phyloP scores from a whole-genome alignment of 345 rosid species.

The Populus simonii region DNA sequence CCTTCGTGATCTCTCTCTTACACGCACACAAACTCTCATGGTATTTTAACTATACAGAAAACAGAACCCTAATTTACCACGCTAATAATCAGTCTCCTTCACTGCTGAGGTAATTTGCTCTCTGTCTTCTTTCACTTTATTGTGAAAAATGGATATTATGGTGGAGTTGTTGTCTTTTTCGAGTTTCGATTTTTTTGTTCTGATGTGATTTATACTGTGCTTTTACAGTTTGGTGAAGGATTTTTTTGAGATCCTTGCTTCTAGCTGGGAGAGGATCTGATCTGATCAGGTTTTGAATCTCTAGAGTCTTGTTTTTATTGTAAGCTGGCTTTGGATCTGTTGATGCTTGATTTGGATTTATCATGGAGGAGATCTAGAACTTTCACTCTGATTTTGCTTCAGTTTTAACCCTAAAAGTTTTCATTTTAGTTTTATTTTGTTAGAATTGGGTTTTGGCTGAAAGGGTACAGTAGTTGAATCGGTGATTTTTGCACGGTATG shows the following conservation, averaged over 20 bases:
- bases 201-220: not conserved
- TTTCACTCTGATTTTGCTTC: not conserved
- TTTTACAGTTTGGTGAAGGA: constrained; percentile 17
- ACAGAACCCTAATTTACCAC: not conserved
- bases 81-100: not conserved
- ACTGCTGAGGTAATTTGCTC: constrained; percentile 17
- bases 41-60: not conserved
- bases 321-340: constrained; percentile 17
- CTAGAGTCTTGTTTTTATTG: not conserved
- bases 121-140: not conserved
- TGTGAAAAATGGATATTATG: not conserved
- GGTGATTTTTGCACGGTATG: constrained; percentile 43
- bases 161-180: not conserved
- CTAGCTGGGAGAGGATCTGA: constrained; percentile 3
- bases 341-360: constrained; percentile 34
- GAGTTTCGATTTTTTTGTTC: not conserved
- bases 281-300: constrained; percentile 26
- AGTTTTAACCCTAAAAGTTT: constrained; percentile 12
- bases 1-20: not conserved
- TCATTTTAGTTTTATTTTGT: constrained; percentile 24
- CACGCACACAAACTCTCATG: not conserved
- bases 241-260: constrained; percentile 9
- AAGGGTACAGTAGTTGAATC: not conserved
- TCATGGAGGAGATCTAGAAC: constrained; percentile 29
- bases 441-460: not conserved